phyloP scores from a whole-genome alignment of 2,329 filamentous ascomycete species.

The Nigrospora sphaerica region DNA sequence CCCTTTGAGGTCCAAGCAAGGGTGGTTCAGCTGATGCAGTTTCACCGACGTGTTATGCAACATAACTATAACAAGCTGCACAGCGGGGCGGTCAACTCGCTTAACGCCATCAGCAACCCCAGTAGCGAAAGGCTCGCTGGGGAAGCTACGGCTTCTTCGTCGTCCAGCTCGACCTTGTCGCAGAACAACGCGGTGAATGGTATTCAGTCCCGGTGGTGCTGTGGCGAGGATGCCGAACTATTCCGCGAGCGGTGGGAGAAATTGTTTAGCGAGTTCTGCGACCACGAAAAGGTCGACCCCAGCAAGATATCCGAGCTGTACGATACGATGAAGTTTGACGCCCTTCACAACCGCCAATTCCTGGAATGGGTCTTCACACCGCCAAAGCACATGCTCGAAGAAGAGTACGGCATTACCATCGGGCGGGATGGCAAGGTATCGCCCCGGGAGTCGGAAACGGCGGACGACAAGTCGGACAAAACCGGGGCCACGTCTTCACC shows the following conservation, averaged over 20 bases:
- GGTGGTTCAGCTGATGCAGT: constrained; percentile 95
- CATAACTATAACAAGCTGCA: constrained; percentile 82
- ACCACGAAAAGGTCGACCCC: constrained; percentile 95
- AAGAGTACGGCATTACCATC: constrained; percentile 47
- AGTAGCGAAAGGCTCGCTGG: constrained; percentile 36
- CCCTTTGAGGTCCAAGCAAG: constrained; percentile 87
- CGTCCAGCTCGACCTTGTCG: constrained; percentile 41
- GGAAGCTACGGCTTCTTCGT: constrained; percentile 33
- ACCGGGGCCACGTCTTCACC: constrained; percentile 20
- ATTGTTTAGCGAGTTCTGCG: constrained; percentile 91
- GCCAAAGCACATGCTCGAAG: constrained; percentile 67
- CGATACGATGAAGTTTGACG: constrained; percentile 99
- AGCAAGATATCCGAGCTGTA: constrained; percentile 98
- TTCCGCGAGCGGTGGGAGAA: constrained; percentile 99
- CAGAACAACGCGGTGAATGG: constrained; percentile 56
- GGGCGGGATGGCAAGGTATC: constrained; percentile 30
- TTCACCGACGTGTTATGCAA: constrained; percentile 91
- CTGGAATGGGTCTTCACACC: constrained; percentile 97
- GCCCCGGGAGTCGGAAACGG: constrained; percentile 17
- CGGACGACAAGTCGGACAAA: constrained; percentile 34
- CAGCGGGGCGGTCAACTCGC: constrained; percentile 56
- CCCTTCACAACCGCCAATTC: constrained; percentile 91
- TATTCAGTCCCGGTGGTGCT: constrained; percentile 93
- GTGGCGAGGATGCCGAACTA: constrained; percentile 86
- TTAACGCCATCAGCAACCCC: constrained; percentile 48